These are phyloP conservation scores for Rostrohypoxylon terebratum DNA, from an alignment of 495 filamentous ascomycete species.

Conservation along the genomic window DNA sequence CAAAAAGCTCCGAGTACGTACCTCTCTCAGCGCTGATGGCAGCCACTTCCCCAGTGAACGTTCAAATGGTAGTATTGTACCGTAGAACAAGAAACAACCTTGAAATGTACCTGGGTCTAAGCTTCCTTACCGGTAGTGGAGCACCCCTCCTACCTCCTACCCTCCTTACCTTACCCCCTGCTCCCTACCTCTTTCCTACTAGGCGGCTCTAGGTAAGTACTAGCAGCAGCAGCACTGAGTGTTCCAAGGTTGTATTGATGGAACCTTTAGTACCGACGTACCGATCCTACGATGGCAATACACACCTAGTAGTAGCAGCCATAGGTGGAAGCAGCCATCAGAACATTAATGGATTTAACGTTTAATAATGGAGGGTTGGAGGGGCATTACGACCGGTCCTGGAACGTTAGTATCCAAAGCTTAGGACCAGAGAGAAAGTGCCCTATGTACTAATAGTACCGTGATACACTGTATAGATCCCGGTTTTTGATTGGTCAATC, in stretches of 20 bases:
- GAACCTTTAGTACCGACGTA: background rate
- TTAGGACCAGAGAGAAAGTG: too few relatives aligned
- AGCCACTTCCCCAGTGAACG: too few relatives aligned
- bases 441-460: too few relatives aligned
- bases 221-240: background rate
- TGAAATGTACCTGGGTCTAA: slow-evolving; percentile 16
- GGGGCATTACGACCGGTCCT: slow-evolving; percentile 31
- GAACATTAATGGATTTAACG: background rate
- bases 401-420: slow-evolving; percentile 8
- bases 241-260: background rate
- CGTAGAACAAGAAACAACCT: too few relatives aligned
- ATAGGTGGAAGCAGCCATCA: background rate
- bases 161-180: background rate
- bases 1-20: too few relatives aligned
- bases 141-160: slow-evolving; percentile 6
- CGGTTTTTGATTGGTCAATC: too few relatives aligned
- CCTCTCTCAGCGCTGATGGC: too few relatives aligned
- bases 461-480: too few relatives aligned
- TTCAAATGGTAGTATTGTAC: too few relatives aligned
- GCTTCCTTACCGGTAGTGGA: slow-evolving; percentile 19
- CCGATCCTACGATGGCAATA: background rate
- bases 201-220: slow-evolving; percentile 3
- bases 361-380: slow-evolving; percentile 19
- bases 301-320: background rate
- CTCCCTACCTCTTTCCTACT: background rate